Percentiles rank a stretch among this genome's conserved stretches.
Evolutionary conservation across 1,284 basidiomycete species (phyloP).

Genomic region (Heterobasidion parviporum): DNA sequence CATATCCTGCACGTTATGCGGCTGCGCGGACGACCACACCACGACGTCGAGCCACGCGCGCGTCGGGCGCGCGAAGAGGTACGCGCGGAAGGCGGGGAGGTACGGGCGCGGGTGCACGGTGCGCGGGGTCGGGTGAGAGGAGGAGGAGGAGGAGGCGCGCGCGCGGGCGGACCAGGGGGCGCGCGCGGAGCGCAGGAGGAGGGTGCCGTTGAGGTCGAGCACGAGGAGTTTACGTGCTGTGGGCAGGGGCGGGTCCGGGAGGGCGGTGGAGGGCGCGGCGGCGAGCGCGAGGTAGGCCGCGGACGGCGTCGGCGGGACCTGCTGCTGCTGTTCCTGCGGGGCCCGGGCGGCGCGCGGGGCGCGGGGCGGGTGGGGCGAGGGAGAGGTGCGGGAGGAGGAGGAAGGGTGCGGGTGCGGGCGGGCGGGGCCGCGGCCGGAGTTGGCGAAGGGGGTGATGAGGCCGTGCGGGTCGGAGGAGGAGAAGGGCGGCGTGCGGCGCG

Average conservation of each 20-base stretch:
- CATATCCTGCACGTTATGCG: constrained; percentile 72
- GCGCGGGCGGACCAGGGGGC: not conserved
- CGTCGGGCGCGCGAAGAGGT: constrained; percentile 51
- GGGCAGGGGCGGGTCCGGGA: constrained; percentile 19
- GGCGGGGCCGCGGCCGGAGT: no score
- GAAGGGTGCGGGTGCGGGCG: no score
- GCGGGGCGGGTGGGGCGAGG: no score
- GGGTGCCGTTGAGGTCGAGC: constrained; percentile 78
- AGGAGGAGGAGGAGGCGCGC: no score
- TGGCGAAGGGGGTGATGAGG: no score
- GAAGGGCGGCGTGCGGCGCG: no score
- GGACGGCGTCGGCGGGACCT: constrained; percentile 13
- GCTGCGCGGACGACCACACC: constrained; percentile 84
- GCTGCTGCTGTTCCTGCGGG: no score
- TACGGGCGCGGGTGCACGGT: constrained; percentile 59
- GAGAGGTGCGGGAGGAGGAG: no score
- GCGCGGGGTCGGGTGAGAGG: no score
- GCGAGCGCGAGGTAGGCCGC: constrained; percentile 20
- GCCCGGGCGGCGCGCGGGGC: no score
- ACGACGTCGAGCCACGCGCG: constrained; percentile 66
- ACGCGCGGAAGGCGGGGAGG: constrained; percentile 54
- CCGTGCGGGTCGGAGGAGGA: no score
- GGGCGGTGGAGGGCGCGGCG: constrained; percentile 12
- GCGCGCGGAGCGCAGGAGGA: constrained; percentile 57
- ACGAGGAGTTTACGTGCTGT: constrained; percentile 61